phyloP scores from a whole-genome alignment of 164 flowering plant species.

The Stephania cephalantha region DNA sequence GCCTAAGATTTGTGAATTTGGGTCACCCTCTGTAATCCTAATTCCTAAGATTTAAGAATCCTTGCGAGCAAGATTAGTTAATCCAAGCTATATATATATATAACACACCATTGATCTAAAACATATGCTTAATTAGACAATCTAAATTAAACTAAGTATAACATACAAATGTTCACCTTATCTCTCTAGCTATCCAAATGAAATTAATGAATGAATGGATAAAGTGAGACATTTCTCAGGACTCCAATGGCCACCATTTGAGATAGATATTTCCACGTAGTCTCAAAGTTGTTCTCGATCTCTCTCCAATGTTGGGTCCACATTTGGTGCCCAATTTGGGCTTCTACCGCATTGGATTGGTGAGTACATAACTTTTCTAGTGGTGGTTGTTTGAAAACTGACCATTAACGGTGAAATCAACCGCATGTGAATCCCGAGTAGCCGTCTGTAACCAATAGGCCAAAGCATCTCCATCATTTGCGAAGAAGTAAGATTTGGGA shows the following conservation, averaged over 20 bases:
- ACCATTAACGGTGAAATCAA: too few relatives aligned
- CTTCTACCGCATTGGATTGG: neutral
- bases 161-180: neutral
- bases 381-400: neutral
- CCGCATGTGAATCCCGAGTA: neutral
- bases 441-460: too few relatives aligned
- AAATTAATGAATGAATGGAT: neutral
- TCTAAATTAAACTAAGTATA: neutral
- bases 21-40: too few relatives aligned
- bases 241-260: neutral
- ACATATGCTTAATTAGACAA: too few relatives aligned
- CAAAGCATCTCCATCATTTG: too few relatives aligned
- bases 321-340: neutral
- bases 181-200: neutral
- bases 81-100: too few relatives aligned
- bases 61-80: too few relatives aligned
- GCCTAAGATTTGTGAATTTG: too few relatives aligned
- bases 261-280: neutral
- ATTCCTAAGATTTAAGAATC: too few relatives aligned
- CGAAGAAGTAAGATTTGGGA: too few relatives aligned
- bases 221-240: neutral
- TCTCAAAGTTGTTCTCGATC: too few relatives aligned
- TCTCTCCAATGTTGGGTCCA: neutral
- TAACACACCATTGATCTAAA: too few relatives aligned
- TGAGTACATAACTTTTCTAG: neutral